Evolutionary conservation across 805 yeast genomes (phyloP), one percentile per base, ranked within the genome.

Genomic region (Nakazawaea wyomingensis): DNA sequence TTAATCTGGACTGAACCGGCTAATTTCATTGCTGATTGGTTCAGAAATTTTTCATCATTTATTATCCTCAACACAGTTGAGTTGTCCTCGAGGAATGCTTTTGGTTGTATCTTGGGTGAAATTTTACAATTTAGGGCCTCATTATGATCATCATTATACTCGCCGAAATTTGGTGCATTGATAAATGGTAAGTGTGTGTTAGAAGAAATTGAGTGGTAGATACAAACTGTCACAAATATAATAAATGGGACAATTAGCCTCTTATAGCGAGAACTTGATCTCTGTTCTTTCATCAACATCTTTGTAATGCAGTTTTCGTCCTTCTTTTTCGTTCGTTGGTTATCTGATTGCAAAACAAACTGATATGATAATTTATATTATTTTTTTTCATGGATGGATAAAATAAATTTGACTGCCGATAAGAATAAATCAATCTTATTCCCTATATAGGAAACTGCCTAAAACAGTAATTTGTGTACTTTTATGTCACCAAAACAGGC

Each of bases 1-100:
- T 74, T 76, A 41, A 76, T 64, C 50, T 71, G 67, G 18, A 79
- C 66, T 0, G 84, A 78, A 3, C 68, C 72, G 0, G 74, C 51
- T 27, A 78, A 63, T 44, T 67, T 68, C 9, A 52, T 49, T 10
- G 68, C 71, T 0, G 80, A 69, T 6, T 50, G 43, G 22, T 55
- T 37, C 22, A 63, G 56, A 49, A 62, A 71, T 0, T 41, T 45
- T 1, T 53, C 57, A 47, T 67, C 68, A 14, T 55, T 29, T 10
- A 71, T 50, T 33, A 73, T 68, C 18, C 45, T 48, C 5, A 64
- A 52, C 5, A 65, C 54, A 1, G 66, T 54, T 2, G 66, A 54
- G 22, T 61, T 61, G 49, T 57, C 62, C 8, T 40, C 35, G n/a
- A 49, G 35, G 47, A 55, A 72, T 7, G 62, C 31, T 4, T 44